Evolutionary conservation across 768 basidiomycete species (phyloP), one percentile per base, ranked within the genome.

Genomic region (Naganishia randhawae): DNA sequence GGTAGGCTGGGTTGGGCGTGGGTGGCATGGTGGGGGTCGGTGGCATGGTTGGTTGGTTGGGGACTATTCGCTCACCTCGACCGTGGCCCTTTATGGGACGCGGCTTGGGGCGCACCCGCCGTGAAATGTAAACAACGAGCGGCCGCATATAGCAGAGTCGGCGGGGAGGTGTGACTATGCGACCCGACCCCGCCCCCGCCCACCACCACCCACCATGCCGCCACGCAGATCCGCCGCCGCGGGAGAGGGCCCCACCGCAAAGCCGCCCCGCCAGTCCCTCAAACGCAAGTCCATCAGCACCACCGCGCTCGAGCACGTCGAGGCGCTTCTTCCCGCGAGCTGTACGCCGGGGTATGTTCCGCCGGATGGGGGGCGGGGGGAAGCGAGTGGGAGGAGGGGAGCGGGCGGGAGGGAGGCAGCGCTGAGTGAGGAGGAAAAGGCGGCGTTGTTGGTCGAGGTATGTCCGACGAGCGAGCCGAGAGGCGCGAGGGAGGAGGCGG

Each of bases 1-100:
- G 57, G 35, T 61, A 68, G 8, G 67, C 55, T 9, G 67, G 67
- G 27, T 68, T 68, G 14, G 37, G 67, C 52, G 61, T 67, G 55
- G 33, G 19, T 39, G 55, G 54, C 54, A 39, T 35, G 25, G 51
- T 37, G 35, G 33, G 29, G 29, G 33, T 37, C n/a, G 33, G 2
- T 32, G 45, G 41, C 41, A 16, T 6, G 14, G 41, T 13, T 16
- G 7, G 41, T 6, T 42, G 14, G 37, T 39, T 7, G 14, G 37
- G 37, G n/a, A n/a, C n/a, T n/a, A n/a, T n/a, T n/a, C n/a, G n/a
- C n/a, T n/a, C n/a, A n/a, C n/a, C n/a, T n/a, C n/a, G n/a, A n/a
- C n/a, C 14, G 14, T 27, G 27, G 41, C 41, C 41, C 41, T 42
- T 42, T 42, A 42, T 42, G 41, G 10, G 41, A 42, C 41, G 19